A percentile compares a stretch with the other conserved stretches of the same genome.
These are phyloP conservation scores for Mortierella sp. DNA, from an alignment of 371 early-diverging fungal genomes.

Conservation along the genomic window DNA sequence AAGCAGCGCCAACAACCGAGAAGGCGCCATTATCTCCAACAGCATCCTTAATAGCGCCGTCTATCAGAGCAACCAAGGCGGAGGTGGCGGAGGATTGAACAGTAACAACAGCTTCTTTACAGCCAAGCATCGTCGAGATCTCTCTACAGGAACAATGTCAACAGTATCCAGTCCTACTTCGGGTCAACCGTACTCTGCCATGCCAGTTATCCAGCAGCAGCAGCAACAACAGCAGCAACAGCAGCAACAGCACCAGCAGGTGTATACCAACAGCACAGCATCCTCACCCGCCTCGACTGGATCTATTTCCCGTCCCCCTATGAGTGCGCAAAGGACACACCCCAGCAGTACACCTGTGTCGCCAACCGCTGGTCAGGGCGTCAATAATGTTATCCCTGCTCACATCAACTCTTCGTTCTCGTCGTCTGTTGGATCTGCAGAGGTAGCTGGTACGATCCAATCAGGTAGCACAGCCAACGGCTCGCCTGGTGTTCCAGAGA, in stretches of 20 bases:
- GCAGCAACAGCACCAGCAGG: slow-evolving; percentile 21
- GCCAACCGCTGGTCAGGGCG: slow-evolving; percentile 17
- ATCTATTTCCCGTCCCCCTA: slow-evolving; percentile 37
- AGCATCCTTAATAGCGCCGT: slow-evolving; percentile 53
- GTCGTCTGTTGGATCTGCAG: slow-evolving; percentile 34
- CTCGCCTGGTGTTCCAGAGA: slow-evolving; percentile 1
- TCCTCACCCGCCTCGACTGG: slow-evolving; percentile 24
- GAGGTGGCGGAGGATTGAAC: slow-evolving; percentile 25
- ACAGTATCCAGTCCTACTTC: slow-evolving; percentile 18
- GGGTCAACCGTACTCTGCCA: slow-evolving; percentile 7
- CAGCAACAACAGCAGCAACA: slow-evolving; percentile 15
- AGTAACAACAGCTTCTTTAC: slow-evolving; percentile 50
- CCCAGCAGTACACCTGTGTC: slow-evolving; percentile 24
- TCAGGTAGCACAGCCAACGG: slow-evolving; percentile 6
- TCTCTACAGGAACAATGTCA: slow-evolving; percentile 45
- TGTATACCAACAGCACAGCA: slow-evolving; percentile 12
- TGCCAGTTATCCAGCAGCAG: slow-evolving; percentile 22
- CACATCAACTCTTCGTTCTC: slow-evolving; percentile 49
- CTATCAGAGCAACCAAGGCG: slow-evolving; percentile 26
- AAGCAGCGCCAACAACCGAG: slow-evolving; percentile 26
- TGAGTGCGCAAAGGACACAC: slow-evolving; percentile 33
- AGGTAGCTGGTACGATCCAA: slow-evolving; percentile 14
- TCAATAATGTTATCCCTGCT: slow-evolving; percentile 12
- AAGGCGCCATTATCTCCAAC: slow-evolving; percentile 48
- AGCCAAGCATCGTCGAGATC: slow-evolving; percentile 38